Evolutionary conservation across 2,329 filamentous ascomycete genomes (phyloP).

Genomic region (Claviceps spartinae): DNA sequence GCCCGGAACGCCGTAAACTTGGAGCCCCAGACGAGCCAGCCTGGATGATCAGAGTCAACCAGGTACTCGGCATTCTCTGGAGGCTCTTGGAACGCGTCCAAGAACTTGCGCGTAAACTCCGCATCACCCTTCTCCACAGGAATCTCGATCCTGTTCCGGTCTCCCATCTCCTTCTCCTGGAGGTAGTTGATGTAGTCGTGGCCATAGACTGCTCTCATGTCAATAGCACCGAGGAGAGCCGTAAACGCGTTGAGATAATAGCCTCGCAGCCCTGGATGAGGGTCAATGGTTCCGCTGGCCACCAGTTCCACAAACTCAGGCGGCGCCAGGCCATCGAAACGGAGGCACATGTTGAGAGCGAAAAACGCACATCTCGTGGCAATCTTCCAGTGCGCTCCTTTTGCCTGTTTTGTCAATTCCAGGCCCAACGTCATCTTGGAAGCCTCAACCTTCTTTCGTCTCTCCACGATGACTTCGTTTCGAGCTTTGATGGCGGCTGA

Average conservation of each 20-base stretch:
- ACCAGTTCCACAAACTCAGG: slow-evolving; percentile 73
- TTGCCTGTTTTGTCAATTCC: slow-evolving; percentile 66
- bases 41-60: slow-evolving; percentile 81
- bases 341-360: slow-evolving; percentile 75
- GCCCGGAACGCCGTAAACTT: slow-evolving; percentile 68
- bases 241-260: slow-evolving; percentile 72
- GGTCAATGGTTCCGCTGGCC: slow-evolving; percentile 70
- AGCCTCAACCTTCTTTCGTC: slow-evolving; percentile 63
- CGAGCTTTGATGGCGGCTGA: slow-evolving; percentile 42
- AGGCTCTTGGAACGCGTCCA: slow-evolving; percentile 63
- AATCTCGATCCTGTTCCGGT: slow-evolving; percentile 64
- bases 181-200: slow-evolving; percentile 85
- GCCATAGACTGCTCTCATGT: slow-evolving; percentile 71
- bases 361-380: slow-evolving; percentile 82
- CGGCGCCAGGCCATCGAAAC: slow-evolving; percentile 81
- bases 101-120: slow-evolving; percentile 64
- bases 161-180: slow-evolving; percentile 56
- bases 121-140: slow-evolving; percentile 61
- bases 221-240: slow-evolving; percentile 66
- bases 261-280: slow-evolving; percentile 71
- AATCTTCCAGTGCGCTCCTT: slow-evolving; percentile 89
- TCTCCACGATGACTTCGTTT: slow-evolving; percentile 59
- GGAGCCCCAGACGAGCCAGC: slow-evolving; percentile 93
- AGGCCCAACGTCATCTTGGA: slow-evolving; percentile 71
- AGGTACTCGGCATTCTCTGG: slow-evolving; percentile 62